These are phyloP conservation scores for Artemisia annua DNA, from an alignment of 129 eudicot genomes.

Conservation along the genomic window DNA sequence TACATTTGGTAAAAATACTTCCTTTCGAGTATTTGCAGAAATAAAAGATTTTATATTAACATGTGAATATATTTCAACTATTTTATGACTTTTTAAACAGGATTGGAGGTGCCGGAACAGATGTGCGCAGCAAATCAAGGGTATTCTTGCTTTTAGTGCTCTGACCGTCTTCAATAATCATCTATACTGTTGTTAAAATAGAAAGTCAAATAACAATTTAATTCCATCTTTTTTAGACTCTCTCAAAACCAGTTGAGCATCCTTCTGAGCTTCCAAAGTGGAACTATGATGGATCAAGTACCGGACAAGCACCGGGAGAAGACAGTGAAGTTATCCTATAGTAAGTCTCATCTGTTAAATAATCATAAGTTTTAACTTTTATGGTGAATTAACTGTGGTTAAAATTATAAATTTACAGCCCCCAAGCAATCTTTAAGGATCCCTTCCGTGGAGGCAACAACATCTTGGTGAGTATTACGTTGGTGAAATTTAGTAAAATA, in stretches of 20 bases:
- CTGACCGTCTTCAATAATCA: not conserved
- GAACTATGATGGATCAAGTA: slow-evolving; percentile 98
- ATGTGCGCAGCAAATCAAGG: slow-evolving; percentile 96
- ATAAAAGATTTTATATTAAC: too few relatives aligned
- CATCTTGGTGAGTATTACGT: slow-evolving; percentile 66
- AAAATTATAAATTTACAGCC: slow-evolving; percentile 50
- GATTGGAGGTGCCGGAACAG: slow-evolving; percentile 96
- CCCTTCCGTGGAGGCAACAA: slow-evolving; percentile 99
- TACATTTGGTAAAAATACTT: slow-evolving; percentile 66
- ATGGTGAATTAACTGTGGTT: not conserved
- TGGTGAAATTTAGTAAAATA: slow-evolving; percentile 15
- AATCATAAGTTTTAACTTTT: not conserved
- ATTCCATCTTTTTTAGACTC: slow-evolving; percentile 48
- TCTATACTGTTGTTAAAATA: slow-evolving; percentile 1
- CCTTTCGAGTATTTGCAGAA: too few relatives aligned
- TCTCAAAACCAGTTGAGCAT: slow-evolving; percentile 81
- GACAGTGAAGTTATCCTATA: slow-evolving; percentile 98
- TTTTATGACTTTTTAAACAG: slow-evolving; percentile 53
- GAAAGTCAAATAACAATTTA: slow-evolving; percentile 1
- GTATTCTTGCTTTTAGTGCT: slow-evolving; percentile 37
- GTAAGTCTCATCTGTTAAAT: slow-evolving; percentile 48
- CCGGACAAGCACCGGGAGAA: slow-evolving; percentile 99
- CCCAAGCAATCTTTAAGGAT: slow-evolving; percentile 94
- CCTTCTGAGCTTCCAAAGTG: slow-evolving; percentile 97
- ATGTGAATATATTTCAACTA: too few relatives aligned